phyloP scores from a whole-genome alignment of 148 eudicot genomes.

The Tetragonia tetragonoides region DNA sequence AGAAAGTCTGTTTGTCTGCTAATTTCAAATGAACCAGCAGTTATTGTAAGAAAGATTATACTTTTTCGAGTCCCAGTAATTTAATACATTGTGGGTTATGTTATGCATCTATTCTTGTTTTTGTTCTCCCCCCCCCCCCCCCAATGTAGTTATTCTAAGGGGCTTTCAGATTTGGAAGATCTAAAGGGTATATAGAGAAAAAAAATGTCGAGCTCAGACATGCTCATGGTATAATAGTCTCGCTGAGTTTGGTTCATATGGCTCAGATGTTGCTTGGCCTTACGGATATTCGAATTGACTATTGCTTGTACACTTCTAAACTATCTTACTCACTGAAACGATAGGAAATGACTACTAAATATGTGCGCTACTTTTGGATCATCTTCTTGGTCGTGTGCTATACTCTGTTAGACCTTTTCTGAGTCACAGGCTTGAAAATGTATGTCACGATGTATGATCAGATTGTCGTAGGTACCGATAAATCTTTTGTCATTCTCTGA shows the following conservation, averaged over 20 bases:
- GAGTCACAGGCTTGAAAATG: not conserved
- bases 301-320: not conserved
- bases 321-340: not conserved
- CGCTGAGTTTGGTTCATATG: not conserved
- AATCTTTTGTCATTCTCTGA: not conserved
- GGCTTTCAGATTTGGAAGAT: not conserved
- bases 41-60: not conserved
- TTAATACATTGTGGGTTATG: not conserved
- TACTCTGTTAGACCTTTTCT: constrained; percentile 1
- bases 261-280: constrained; percentile 1
- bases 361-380: not conserved
- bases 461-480: not conserved
- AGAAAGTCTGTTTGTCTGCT: not conserved
- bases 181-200: not conserved
- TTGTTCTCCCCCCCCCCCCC: not conserved
- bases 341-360: not conserved
- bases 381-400: not conserved
- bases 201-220: not conserved
- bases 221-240: not conserved
- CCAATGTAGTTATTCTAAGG: not conserved
- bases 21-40: not conserved
- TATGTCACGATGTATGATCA: not conserved
- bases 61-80: not conserved
- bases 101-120: not conserved
- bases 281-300: not conserved